Base-by-base conservation (phyloP, 164 flowering plant genomes). In the Magnolia changhungtana region DNA sequence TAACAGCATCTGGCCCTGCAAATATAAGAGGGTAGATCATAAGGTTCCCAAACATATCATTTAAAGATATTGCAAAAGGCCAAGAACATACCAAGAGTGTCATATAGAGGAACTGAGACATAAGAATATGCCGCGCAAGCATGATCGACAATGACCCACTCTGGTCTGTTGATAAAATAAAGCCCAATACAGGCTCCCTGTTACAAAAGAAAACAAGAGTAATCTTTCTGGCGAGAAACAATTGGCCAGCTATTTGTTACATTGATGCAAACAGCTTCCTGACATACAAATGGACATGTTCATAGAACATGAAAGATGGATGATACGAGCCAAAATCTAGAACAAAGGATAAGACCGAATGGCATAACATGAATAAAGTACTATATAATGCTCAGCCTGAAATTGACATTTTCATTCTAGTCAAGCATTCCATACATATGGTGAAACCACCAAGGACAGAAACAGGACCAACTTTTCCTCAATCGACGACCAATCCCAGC, bases 71-170 rank as follows among this genome's bases (percentile, higher is more conserved):
- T 76, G 66, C 58, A 18, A 73, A 45, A 19, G 63, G 63, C 58
- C 45, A 77, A 75, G 21, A 24, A 76, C 86, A 74, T 67, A 94
- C 99, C 99, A 76, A 96, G 97, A 79, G 99, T 93, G 79, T 96
- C 99, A 78, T 96, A 96, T 75, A 96, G 82, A 85, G 99, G 98
- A 80, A 96, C 98, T 19, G 99, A 94, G 69, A 89, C 80, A 77
- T 73, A 90, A 20, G 99, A 96, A 88, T 92, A 96, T 63, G 99
- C 97, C 18, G 98, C 88, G 87, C 99, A 96, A 55, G 99, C 98
- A 87, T 96, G 98, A 84, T 96, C 99, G 77, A 91, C 93, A 80
- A 96, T 87, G 50, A 91, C 68, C 99, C 99, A 96, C 86, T 96
- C 99, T 51, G 99, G 98, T 80, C 96, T 88, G 87, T 96, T 96